Base-by-base conservation (phyloP, 805 yeast genomes). In the Clavispora phyllophila region DNA sequence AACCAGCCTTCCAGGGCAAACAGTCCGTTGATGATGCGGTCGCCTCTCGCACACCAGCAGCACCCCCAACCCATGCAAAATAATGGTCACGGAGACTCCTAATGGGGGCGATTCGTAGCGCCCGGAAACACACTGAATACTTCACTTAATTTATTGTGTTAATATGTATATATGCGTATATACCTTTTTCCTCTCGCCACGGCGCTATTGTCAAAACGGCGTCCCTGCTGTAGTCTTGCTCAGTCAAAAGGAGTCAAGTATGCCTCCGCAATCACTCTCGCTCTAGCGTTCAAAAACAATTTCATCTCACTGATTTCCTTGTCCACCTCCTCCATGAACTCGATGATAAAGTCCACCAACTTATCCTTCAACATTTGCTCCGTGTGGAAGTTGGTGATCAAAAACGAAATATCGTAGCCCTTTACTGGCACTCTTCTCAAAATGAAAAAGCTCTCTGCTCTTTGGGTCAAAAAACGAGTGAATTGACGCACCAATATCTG, bases 271-370 rank as follows among this genome's bases (percentile, higher is more conserved):
- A 89, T 95, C 48, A 88, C 91, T 72, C 99, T 84, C 12, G 99
- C 99, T 61, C 99, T 80, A 12, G 99, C 96, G 60, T 93, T 93
- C 62, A 93, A 78, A 64, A 91, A 93, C 63, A 93, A 76, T 68
- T 93, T 93, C 95, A 93, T 93, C 63, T 93, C 99, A 65, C 96
- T 87, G 59, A 93, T 93, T 66, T 93, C 99, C 70, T 89, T 91
- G 65, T 93, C 99, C 15, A 93, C 99, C 59, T 90, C 99, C 65
- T 93, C 98, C 98, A 93, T 90, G 64, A 93, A 93, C 69, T 93
- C 98, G 54, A 93, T 88, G 54, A 93, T 90, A 64, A 93, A 93
- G 65, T 93, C 99, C 35, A 93, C 96, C 55, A 93, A 76, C 67
- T 93, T 93, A 56, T 84, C 90, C 69, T 93, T 91, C 68, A 90